Percentiles rank a stretch among this genome's conserved stretches.
These are phyloP conservation scores for Mycena alexandri DNA, from an alignment of 768 basidiomycete genomes.

Conservation along the genomic window DNA sequence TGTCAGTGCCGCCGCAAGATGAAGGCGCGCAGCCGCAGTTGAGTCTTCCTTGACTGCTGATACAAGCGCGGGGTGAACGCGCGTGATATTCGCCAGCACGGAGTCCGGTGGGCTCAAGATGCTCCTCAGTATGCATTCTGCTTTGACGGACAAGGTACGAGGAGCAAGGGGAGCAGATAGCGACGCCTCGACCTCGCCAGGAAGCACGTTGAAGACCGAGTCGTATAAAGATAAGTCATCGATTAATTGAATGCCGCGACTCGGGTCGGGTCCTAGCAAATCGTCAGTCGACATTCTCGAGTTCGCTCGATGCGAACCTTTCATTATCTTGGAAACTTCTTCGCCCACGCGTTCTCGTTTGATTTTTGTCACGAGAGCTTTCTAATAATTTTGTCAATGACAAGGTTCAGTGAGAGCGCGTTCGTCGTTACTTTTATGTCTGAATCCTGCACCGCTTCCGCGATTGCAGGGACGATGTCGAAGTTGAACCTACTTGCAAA, in stretches of 20 bases:
- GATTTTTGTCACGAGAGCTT: conserved; percentile 82
- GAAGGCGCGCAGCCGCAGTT: conserved; percentile 71
- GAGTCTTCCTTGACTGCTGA: conserved; percentile 52
- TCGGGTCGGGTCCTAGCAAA: conserved; percentile 77
- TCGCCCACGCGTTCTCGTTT: conserved; percentile 92
- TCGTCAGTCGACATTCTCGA: conserved; percentile 18
- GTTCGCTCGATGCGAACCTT: conserved; percentile 60
- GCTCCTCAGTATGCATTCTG: conserved; percentile 69
- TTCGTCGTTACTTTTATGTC: conserved; percentile 70
- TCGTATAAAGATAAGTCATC: conserved; percentile 77
- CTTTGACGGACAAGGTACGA: conserved; percentile 60
- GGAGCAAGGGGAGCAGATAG: conserved; percentile 61
- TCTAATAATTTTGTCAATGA: conserved; percentile 51
- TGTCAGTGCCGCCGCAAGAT: conserved; percentile 80
- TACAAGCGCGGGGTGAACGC: conserved; percentile 63
- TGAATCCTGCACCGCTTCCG: conserved; percentile 69
- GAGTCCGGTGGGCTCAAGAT: conserved; percentile 52
- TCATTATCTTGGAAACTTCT: conserved; percentile 95
- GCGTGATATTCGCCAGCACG: conserved; percentile 48
- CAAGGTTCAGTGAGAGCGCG: conserved; percentile 43
- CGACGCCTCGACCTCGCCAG: conserved; percentile 54
- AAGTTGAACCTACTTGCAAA: conserved; percentile 95
- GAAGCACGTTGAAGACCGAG: conserved; percentile 71
- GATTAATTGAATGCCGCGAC: conserved; percentile 82
- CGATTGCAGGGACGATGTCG: conserved; percentile 75